phyloP scores from a whole-genome alignment of 75 land plant species.

The Picea sitchensis region DNA sequence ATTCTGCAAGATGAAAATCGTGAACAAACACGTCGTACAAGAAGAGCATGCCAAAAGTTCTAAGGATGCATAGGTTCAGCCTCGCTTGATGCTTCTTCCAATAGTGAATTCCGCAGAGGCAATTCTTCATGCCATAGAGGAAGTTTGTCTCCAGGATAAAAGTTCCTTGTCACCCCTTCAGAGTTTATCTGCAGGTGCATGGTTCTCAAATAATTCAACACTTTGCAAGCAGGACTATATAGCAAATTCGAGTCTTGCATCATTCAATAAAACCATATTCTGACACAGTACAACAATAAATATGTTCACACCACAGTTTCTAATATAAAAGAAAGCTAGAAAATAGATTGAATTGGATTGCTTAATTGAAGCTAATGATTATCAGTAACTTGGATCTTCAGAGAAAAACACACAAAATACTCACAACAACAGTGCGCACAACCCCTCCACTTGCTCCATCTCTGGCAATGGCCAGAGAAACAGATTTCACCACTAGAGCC shows the following conservation, averaged over 20 bases:
- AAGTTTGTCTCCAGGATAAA: constrained; percentile 69
- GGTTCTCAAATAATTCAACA: background rate
- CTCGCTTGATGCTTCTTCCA: constrained; percentile 21
- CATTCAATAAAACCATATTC: background rate
- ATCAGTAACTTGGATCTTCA: background rate
- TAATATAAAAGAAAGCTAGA: too few relatives aligned
- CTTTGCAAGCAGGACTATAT: background rate
- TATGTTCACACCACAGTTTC: background rate
- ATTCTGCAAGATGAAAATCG: too few relatives aligned
- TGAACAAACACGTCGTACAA: too few relatives aligned
- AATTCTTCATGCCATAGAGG: constrained; percentile 93
- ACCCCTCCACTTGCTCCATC: constrained; percentile 99
- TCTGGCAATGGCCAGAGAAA: constrained; percentile 96
- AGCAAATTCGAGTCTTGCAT: background rate
- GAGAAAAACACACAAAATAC: constrained; percentile 10
- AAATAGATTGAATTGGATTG: background rate
- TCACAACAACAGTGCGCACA: constrained; percentile 90
- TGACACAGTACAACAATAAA: background rate
- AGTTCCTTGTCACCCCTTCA: constrained; percentile 80
- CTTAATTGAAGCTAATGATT: background rate
- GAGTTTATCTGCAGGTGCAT: constrained; percentile 59
- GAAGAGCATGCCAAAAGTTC: too few relatives aligned
- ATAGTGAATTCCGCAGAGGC: constrained; percentile 42
- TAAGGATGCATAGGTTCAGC: constrained; percentile 6
- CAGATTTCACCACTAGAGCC: constrained; percentile 88